These are phyloP conservation scores for Acer yangbiense DNA, from an alignment of 345 rosid species.

Conservation along the genomic window DNA sequence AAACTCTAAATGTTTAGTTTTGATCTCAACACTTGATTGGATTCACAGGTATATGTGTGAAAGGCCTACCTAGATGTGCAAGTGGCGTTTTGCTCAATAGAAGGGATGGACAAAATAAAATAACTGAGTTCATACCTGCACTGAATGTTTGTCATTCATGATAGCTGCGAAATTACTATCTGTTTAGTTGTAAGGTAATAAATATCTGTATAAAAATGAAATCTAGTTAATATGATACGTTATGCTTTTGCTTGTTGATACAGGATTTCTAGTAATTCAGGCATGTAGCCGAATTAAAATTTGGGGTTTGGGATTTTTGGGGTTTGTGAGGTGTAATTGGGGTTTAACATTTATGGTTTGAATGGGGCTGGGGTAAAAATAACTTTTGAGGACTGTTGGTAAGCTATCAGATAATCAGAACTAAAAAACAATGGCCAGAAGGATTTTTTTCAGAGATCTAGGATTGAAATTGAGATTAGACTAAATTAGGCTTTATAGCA, in stretches of 20 bases:
- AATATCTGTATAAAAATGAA: background rate
- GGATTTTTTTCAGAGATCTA: background rate
- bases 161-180: background rate
- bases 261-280: background rate
- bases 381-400: background rate
- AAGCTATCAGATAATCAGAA: background rate
- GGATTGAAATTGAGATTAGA: background rate
- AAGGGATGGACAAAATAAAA: background rate
- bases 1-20: background rate
- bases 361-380: background rate
- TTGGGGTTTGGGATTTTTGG: background rate
- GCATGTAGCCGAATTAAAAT: background rate
- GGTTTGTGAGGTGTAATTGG: background rate
- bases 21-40: background rate
- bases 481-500: background rate
- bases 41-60: background rate
- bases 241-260: slow-evolving; percentile 5
- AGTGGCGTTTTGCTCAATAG: background rate
- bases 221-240: background rate
- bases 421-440: background rate
- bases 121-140: background rate
- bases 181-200: background rate
- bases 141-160: background rate
- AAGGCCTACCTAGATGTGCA: background rate
- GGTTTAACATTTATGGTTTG: background rate